Base-by-base conservation (phyloP, 805 yeast genomes). In the Metschnikowia reukaufii region DNA sequence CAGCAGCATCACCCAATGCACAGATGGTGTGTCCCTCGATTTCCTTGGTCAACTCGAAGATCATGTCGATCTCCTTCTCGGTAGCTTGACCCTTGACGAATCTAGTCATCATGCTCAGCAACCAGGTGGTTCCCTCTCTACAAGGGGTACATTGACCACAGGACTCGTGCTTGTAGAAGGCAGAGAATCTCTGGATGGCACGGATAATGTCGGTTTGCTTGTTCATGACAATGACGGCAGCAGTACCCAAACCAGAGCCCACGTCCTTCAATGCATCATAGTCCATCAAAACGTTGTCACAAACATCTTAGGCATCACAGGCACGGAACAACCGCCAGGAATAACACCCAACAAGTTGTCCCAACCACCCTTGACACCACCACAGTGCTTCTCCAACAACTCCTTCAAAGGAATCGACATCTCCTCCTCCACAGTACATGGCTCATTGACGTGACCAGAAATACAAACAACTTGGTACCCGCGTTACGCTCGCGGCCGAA, bases 101-200 rank as follows among this genome's bases (percentile, higher is more conserved):
- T 63, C 96, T 79, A 64, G 84, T 85, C 96, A 88, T 88, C 81
- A 87, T 83, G 70, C 81, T 85, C 50, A 77, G 74, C 58, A 88
- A 73, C 86, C 92, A 88, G 17, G 95, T 84, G 36, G 96, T 88
- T 48, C 96, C 96, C 72, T 88, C 96, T 66, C 96, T 82, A 72
- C 96, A 88, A 49, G 96, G 96, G 4, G 96, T 88, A 74, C 96
- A 88, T 73, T 88, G 96, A 49, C 96, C 96, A 73, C 96, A 88
- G 6, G 94, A 85, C 76, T 88, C 96, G 71, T 88, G 96, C 74
- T 85, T 86, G 75, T 87, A 88, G 68, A 88, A 88, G 36, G 86
- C 82, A 36, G 92, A 68, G 61, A 88, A 80, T 68, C 96, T 79
- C 70, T 88, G 95, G 65, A 88, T 88, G 57, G 92, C 94, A 55